Conservation (phyloP, 371 early-diverging fungal species). For the Mucor plumbeus region DNA sequence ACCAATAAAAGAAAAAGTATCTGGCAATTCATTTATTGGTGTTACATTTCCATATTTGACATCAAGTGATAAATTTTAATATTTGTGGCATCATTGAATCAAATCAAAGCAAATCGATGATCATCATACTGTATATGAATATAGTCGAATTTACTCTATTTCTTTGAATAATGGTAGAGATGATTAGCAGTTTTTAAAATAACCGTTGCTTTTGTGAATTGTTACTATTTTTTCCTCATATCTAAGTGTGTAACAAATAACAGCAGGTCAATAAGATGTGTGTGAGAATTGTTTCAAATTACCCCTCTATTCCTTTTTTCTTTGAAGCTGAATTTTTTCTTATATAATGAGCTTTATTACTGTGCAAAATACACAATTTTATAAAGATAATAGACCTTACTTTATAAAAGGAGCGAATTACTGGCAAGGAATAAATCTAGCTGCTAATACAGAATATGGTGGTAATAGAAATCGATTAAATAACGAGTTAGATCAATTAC, state of each 20-base stretch:
- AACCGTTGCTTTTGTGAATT: not conserved
- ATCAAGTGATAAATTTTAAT: too few species aligned
- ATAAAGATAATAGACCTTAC: slow-evolving; percentile 36
- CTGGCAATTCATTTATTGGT: too few species aligned
- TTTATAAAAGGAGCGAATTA: slow-evolving; percentile 66
- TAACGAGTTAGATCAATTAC: slow-evolving; percentile 54
- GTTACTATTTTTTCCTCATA: too few species aligned
- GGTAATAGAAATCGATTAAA: slow-evolving; percentile 58
- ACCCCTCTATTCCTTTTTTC: not conserved
- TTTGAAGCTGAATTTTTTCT: not conserved
- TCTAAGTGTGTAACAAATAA: not conserved
- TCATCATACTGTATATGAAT: too few species aligned
- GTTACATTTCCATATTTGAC: too few species aligned
- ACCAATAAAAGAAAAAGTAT: too few species aligned
- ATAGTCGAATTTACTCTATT: too few species aligned
- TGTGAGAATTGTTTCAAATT: not conserved
- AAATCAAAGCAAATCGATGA: too few species aligned
- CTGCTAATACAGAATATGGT: slow-evolving; percentile 38
- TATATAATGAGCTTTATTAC: slow-evolving; percentile 31
- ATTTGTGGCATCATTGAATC: too few species aligned
- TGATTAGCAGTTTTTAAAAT: too few species aligned
- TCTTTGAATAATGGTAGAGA: too few species aligned
- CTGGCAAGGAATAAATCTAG: slow-evolving; percentile 80
- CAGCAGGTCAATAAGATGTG: too few species aligned
- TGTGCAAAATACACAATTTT: slow-evolving; percentile 34